Base-by-base conservation (phyloP, 2,329 filamentous ascomycete genomes). In the Zasmidium citrigriseum region DNA sequence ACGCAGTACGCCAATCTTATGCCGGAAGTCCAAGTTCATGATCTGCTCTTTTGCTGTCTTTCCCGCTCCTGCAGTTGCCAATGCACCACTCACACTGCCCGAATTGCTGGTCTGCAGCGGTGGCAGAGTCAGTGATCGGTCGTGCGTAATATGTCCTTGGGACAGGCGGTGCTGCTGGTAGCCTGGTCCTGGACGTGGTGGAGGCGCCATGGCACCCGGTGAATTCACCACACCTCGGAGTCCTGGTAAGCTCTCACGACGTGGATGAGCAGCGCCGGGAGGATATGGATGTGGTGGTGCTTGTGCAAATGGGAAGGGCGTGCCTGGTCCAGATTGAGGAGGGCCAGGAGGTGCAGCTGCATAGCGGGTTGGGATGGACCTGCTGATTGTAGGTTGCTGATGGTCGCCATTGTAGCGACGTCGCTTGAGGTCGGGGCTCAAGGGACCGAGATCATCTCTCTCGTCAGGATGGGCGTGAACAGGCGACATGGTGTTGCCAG, bases 1-100 rank as follows among this genome's bases (percentile, higher is more conserved):
- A 16, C 86, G 82, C 29, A 98, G 80, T 1, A 93, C 82, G 50
- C 86, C 86, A 66, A 96, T 84, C 74, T 96, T 96, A 64, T 86
- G 86, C 46, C 86, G 75, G 67, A 89, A 89, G 0, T 88, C 83
- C 52, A 95, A 89, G 23, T 82, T 85, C 86, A 90, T 90, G 59
- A 93, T 85, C 77, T 89, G 87, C 7, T 87, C 85, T 23, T 70
- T 68, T 14, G 62, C 65, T 20, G 64, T 61, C 52, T 64, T 70
- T 5, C 57, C 58, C 9, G 54, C 20, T 4, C 58, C 58, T 21
- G 55, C 59, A 23, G 61, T 60, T 7, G 67, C 61, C 20, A 60
- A 41, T 10, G 58, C 55, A 25, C 56, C 63, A 50, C 52, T 52
- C 4, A 60, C 53, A 23, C 58, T 61, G 16, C 68, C 68, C 23